Conservation (phyloP, 2,329 filamentous ascomycete species). For the Metarhizium guizhouense region DNA sequence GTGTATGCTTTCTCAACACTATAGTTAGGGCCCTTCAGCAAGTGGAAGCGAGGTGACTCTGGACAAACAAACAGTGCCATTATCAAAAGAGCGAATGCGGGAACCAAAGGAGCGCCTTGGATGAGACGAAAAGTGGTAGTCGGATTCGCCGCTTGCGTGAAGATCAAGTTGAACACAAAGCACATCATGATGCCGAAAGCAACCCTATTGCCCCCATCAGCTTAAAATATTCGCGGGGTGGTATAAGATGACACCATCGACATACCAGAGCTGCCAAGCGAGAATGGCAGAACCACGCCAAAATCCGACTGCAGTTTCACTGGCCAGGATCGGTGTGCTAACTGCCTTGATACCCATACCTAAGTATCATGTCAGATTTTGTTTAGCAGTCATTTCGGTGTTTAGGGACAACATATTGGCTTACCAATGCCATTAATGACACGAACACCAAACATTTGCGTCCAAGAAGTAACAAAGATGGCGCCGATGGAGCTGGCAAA, state of each 20-base stretch:
- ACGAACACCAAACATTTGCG: slow-evolving; percentile 23
- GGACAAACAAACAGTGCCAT: slow-evolving; percentile 28
- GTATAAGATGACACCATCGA: background rate
- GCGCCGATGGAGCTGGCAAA: slow-evolving; percentile 29
- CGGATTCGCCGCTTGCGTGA: slow-evolving; percentile 14
- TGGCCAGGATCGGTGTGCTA: slow-evolving; percentile 36
- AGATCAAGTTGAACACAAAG: slow-evolving; percentile 27
- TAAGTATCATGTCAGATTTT: slow-evolving; percentile 6
- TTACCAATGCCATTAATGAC: slow-evolving; percentile 29
- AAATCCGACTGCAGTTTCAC: slow-evolving; percentile 36
- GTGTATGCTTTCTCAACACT: slow-evolving; percentile 26
- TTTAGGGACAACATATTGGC: slow-evolving; percentile 6
- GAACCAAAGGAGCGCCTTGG: slow-evolving; percentile 29
- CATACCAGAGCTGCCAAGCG: slow-evolving; percentile 35
- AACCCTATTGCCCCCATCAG: slow-evolving; percentile 13
- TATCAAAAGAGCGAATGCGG: slow-evolving; percentile 24
- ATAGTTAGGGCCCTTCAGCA: slow-evolving; percentile 28
- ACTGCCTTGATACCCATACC: slow-evolving; percentile 42
- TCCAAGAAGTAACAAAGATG: slow-evolving; percentile 24
- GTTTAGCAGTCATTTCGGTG: background rate
- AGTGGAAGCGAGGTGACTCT: slow-evolving; percentile 32
- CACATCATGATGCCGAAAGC: slow-evolving; percentile 28
- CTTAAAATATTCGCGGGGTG: background rate
- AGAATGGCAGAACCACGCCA: slow-evolving; percentile 39
- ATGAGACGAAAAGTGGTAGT: slow-evolving; percentile 21